phyloP scores from a whole-genome alignment of 345 rosid species.

The Ricinus communis region DNA sequence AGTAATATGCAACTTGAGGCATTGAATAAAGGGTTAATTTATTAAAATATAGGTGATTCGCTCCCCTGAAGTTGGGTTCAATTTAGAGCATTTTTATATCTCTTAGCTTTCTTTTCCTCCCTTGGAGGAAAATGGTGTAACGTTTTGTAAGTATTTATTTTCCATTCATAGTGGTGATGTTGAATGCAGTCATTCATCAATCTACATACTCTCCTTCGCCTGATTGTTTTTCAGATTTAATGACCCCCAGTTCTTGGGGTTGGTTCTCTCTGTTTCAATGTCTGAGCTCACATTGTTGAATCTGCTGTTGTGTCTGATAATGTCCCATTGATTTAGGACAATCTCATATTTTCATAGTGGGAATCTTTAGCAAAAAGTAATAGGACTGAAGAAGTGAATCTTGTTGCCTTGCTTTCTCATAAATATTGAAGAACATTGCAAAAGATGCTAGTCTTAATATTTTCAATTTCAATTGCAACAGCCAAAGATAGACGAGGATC shows the following conservation, averaged over 20 bases:
- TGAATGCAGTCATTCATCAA: too few relatives aligned
- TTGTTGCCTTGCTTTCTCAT: neutral
- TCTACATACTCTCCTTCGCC: neutral
- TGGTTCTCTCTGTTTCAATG: neutral
- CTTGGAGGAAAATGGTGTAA: too few relatives aligned
- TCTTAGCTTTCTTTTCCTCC: too few relatives aligned
- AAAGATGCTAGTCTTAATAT: neutral
- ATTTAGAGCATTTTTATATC: too few relatives aligned
- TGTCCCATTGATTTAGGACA: neutral
- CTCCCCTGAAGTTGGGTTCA: neutral
- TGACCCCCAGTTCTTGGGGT: neutral
- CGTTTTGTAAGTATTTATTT: too few relatives aligned
- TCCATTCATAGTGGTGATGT: neutral
- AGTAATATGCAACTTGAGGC: neutral
- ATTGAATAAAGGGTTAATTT: neutral
- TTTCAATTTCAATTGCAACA: slow-evolving; percentile 28
- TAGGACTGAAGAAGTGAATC: neutral
- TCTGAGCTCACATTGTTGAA: too few relatives aligned
- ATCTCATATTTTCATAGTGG: neutral
- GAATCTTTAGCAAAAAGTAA: neutral
- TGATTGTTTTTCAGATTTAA: neutral
- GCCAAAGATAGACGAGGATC: slow-evolving; percentile 56
- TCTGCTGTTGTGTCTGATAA: too few relatives aligned
- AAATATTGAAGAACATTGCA: neutral
- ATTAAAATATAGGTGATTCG: neutral